Evolutionary conservation across 2,329 filamentous ascomycete species (phyloP).

Genomic region (Aspergillus hiratsukae): DNA sequence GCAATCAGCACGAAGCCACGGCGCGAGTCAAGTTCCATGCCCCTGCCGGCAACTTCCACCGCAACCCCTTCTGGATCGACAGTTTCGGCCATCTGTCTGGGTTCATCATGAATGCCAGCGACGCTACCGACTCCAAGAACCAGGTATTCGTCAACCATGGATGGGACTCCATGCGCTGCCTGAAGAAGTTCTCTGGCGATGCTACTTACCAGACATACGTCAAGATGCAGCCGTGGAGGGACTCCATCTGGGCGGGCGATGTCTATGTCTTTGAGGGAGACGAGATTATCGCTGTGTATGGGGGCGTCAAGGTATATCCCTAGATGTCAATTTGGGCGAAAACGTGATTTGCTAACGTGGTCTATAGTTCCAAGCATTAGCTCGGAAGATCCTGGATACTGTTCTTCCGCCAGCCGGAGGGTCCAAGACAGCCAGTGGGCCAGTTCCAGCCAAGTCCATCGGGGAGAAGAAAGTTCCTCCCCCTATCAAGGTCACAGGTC

Average conservation of each 20-base stretch:
- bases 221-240: slow-evolving; percentile 51
- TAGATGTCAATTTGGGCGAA: background rate
- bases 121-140: slow-evolving; percentile 55
- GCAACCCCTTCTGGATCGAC: slow-evolving; percentile 58
- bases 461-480: slow-evolving; percentile 17
- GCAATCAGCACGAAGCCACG: slow-evolving; percentile 53
- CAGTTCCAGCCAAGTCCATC: slow-evolving; percentile 20
- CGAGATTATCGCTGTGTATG: slow-evolving; percentile 52
- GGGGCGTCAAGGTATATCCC: slow-evolving; percentile 41
- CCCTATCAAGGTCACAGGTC: background rate
- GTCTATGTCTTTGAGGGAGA: slow-evolving; percentile 58
- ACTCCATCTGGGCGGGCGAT: slow-evolving; percentile 55
- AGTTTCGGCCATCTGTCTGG: slow-evolving; percentile 55
- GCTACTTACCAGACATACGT: slow-evolving; percentile 58
- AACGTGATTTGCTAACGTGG: background rate
- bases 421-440: slow-evolving; percentile 21
- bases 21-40: slow-evolving; percentile 53
- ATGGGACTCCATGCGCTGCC: slow-evolving; percentile 56
- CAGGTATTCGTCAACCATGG: slow-evolving; percentile 60
- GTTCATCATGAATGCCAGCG: slow-evolving; percentile 58
- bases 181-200: slow-evolving; percentile 48
- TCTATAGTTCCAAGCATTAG: slow-evolving; percentile 38
- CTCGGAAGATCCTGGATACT: slow-evolving; percentile 38
- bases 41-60: slow-evolving; percentile 53
- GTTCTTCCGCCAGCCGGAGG: slow-evolving; percentile 35